Conservation (phyloP, 768 basidiomycete genomes). For the Exidia glandulosa region DNA sequence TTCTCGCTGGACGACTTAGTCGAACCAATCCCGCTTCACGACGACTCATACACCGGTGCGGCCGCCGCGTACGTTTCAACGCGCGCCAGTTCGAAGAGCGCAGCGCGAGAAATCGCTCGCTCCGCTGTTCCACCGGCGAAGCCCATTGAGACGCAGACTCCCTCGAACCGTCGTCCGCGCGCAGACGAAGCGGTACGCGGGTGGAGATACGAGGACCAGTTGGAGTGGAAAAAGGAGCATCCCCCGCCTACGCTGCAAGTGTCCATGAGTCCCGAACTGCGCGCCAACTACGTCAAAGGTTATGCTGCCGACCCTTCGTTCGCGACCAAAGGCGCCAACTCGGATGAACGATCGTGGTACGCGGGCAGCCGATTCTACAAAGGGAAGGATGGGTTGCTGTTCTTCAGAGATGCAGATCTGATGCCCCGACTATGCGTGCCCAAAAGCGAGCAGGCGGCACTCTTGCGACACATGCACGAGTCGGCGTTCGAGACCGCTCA, state of each 20-base stretch:
- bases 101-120: no score
- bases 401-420: constrained; percentile 8
- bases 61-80: no score
- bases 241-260: background rate
- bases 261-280: background rate
- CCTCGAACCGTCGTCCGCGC: no score
- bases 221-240: no score
- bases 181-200: no score
- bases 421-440: constrained; percentile 9
- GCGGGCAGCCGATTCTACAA: constrained; percentile 7
- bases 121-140: no score
- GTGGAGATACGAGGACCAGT: no score
- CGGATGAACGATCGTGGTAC: constrained; percentile 1
- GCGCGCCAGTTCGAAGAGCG: no score
- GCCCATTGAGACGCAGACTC: no score
- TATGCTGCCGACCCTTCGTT: constrained; percentile 1
- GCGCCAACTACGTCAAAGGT: background rate
- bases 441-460: background rate
- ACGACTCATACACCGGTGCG: no score
- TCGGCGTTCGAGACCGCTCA: constrained; percentile 4
- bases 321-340: constrained; percentile 1
- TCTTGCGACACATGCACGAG: constrained; percentile 3
- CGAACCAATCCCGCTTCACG: no score
- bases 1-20: background rate
- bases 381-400: constrained; percentile 7